Base-by-base conservation (phyloP, 495 filamentous ascomycete species). In the Trichoderma asperelloides region DNA sequence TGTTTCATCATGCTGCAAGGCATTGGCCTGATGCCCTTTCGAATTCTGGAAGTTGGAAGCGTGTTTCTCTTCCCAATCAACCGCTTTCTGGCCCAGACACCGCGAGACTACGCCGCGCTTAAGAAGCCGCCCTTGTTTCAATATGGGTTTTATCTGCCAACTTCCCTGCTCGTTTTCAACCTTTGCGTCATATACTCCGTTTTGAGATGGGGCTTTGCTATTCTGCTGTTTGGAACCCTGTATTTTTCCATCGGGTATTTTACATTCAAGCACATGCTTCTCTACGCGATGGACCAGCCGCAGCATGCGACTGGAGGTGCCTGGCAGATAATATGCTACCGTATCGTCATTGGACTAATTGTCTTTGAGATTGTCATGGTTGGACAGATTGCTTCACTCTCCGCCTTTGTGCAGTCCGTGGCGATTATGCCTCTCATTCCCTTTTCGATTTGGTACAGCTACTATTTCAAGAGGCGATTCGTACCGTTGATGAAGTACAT, bases 201-300 rank as follows among this genome's bases (percentile, higher is more conserved):
- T 18, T 87, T 98, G 21, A 91, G 89, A 0, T 84, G 86, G 66
- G 94, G 93, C 0, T 95, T 87, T 81, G 78, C 90, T 60, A 89
- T 97, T 21, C 85, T 96, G 21, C 80, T 90, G 28, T 89, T 95
- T 63, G 96, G 96, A 9, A 78, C 96, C 60, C 76, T 90, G 13
- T 99, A 97, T 75, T 99, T 98, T 72, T 78, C 86, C 16, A 82
- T 97, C 49, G 96, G 96, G 30, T 88, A 91, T 71, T 96, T 94
- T 72, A 93, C 92, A 33, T 96, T 98, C 84, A 99, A 99, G 75
- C 98, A 98, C 73, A 96, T 98, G 77, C 82, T 99, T 7, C 81
- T 99, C 5, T 99, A 98, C 75, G 92, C 96, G 12, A 98, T 99
- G 96, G 93, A 98, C 74, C 93, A 98, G 72, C 89, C 91, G 8